Percentiles rank a stretch among this genome's conserved stretches.
Evolutionary conservation across 1,284 basidiomycete genomes (phyloP).

Genomic region (Termitomyces sp.): DNA sequence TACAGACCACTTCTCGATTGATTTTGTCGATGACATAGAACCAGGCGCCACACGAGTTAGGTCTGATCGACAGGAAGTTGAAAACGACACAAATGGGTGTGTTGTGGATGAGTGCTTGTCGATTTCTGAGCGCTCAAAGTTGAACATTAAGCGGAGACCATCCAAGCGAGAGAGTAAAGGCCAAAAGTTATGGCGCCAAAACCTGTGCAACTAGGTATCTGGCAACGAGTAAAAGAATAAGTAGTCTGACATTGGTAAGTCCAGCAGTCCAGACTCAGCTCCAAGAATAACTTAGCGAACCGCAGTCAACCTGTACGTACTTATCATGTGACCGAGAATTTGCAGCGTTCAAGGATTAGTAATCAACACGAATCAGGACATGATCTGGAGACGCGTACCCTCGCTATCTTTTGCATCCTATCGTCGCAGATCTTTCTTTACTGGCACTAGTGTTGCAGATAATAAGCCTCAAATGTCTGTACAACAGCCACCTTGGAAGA

Average conservation of each 20-base stretch:
- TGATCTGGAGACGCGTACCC: conserved; percentile 20
- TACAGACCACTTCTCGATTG: neutral
- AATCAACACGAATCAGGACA: conserved; percentile 11
- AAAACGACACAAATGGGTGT: neutral
- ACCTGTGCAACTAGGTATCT: too few relatives aligned
- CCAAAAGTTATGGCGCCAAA: neutral
- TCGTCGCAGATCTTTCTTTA: conserved; percentile 15
- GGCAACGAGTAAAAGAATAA: too few relatives aligned
- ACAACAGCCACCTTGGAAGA: conserved; percentile 54
- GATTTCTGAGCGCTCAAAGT: neutral
- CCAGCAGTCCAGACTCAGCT: too few relatives aligned
- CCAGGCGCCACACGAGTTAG: neutral
- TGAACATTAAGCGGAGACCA: neutral
- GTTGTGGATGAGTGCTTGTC: neutral
- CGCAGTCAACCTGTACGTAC: too few relatives aligned
- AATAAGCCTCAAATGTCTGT: conserved; percentile 29
- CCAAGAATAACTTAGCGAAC: too few relatives aligned
- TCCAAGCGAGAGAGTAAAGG: too few relatives aligned
- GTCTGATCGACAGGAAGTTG: neutral
- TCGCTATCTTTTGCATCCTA: conserved; percentile 18
- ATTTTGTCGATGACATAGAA: conserved; percentile 1
- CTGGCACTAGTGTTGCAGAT: neutral
- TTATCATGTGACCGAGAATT: conserved; percentile 3
- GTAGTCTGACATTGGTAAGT: too few relatives aligned
- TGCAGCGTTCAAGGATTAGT: neutral